phyloP scores from a whole-genome alignment of 1,139 yeast genomes.

The Sugiyamaella japonica region DNA sequence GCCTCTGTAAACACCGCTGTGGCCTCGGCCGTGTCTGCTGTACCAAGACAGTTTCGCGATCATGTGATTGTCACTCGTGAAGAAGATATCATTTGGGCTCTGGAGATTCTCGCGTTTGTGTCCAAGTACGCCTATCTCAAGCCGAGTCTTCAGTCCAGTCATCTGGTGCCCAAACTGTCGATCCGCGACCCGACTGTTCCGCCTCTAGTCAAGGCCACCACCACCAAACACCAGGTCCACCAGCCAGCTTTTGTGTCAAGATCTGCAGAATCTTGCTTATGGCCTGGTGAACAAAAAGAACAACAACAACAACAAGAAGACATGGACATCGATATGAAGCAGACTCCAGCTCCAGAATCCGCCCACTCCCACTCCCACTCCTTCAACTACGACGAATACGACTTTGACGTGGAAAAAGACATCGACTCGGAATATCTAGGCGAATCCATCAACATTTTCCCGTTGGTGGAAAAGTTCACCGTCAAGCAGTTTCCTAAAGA shows the following conservation, averaged over 20 bases:
- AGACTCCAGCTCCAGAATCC: not conserved
- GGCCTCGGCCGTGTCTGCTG: conserved; percentile 16
- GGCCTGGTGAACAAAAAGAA: too few relatives aligned
- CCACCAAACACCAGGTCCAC: not conserved
- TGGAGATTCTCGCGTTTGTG: conserved; percentile 87
- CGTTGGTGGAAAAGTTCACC: conserved; percentile 88
- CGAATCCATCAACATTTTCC: conserved; percentile 71
- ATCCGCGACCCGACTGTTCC: conserved; percentile 35
- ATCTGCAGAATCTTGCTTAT: conserved; percentile 14
- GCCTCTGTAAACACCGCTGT: conserved; percentile 6
- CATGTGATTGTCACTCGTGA: conserved; percentile 84
- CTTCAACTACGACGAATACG: conserved; percentile 61
- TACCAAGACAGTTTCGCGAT: conserved; percentile 58
- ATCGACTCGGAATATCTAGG: conserved; percentile 46
- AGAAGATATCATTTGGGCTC: conserved; percentile 91
- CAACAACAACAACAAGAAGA: conserved; percentile 27
- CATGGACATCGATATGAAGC: conserved; percentile 37
- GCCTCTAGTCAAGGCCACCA: conserved; percentile 18
- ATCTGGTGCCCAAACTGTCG: conserved; percentile 50
- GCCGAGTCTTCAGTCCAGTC: conserved; percentile 69
- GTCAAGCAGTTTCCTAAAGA: conserved; percentile 67
- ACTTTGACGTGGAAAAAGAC: conserved; percentile 47
- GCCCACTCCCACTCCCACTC: not conserved
- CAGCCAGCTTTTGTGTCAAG: not conserved
- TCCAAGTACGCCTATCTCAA: conserved; percentile 86